A percentile compares a stretch with the other conserved stretches of the same genome.
Evolutionary conservation across 148 eudicot genomes (phyloP).

Genomic region (Camellia lanceoleosa): DNA sequence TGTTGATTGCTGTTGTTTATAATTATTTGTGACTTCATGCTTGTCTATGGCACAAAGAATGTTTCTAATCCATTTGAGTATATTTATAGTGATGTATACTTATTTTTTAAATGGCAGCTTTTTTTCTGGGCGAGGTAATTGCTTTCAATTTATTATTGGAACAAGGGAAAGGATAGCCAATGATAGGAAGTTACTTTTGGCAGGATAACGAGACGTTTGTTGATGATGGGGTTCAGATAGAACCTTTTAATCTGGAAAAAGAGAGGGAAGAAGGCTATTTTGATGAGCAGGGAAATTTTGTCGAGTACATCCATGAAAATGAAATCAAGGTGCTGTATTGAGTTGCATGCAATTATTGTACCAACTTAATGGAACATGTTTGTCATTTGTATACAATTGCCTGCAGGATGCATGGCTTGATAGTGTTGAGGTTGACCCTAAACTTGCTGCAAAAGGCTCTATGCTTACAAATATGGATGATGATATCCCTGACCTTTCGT

Average conservation of each 20-base stretch:
- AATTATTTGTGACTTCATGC: not conserved
- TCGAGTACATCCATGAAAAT: constrained; percentile 63
- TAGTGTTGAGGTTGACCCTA: constrained; percentile 59
- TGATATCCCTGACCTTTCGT: constrained; percentile 47
- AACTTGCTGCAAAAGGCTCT: constrained; percentile 44
- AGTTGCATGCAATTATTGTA: not conserved
- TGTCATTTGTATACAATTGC: constrained; percentile 1
- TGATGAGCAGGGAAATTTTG: constrained; percentile 86
- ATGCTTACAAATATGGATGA: constrained; percentile 31
- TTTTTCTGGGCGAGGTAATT: constrained; percentile 12
- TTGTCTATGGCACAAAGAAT: not conserved
- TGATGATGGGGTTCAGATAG: constrained; percentile 69
- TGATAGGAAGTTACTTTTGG: constrained; percentile 21
- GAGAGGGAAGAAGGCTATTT: constrained; percentile 97
- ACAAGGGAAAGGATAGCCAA: constrained; percentile 20
- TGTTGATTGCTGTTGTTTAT: not conserved
- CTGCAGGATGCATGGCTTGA: constrained; percentile 99
- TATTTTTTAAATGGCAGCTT: constrained; percentile 9
- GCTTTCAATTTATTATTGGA: constrained; percentile 15
- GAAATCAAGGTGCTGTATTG: constrained; percentile 65
- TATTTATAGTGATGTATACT: not conserved
- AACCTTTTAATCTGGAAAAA: constrained; percentile 78
- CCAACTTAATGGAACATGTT: not conserved
- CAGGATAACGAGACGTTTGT: constrained; percentile 67
- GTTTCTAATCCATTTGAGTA: constrained; percentile 1